phyloP scores from a whole-genome alignment of 345 rosid species.

The Linum usitatissimum region DNA sequence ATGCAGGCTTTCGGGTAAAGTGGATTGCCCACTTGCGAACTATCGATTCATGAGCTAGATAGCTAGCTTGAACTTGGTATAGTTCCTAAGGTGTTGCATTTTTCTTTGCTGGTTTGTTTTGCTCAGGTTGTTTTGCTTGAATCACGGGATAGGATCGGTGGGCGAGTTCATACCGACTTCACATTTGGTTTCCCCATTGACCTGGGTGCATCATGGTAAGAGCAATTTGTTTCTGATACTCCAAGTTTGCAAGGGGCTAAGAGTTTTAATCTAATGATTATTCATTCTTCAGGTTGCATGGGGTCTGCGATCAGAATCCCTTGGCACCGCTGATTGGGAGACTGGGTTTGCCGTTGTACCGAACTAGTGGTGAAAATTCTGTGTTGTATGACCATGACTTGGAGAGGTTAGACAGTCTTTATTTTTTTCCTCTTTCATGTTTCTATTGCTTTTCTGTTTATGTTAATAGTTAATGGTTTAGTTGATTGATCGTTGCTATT shows the following conservation, averaged over 20 bases:
- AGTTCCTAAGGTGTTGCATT: not conserved
- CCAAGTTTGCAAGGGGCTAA: not conserved
- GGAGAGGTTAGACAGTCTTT: slow-evolving; percentile 46
- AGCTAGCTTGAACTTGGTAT: not conserved
- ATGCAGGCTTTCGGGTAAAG: slow-evolving; percentile 56
- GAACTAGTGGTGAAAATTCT: slow-evolving; percentile 92
- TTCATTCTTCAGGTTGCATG: slow-evolving; percentile 62
- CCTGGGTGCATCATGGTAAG: slow-evolving; percentile 94
- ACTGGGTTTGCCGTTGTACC: slow-evolving; percentile 76
- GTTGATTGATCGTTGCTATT: not conserved
- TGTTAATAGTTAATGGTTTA: not conserved
- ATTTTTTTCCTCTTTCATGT: not conserved
- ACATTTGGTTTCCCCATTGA: slow-evolving; percentile 91
- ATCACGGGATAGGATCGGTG: slow-evolving; percentile 83
- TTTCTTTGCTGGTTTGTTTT: slow-evolving; percentile 3
- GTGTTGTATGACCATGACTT: slow-evolving; percentile 93
- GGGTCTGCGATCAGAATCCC: slow-evolving; percentile 91
- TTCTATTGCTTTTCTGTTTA: not conserved
- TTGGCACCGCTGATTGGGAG: slow-evolving; percentile 80
- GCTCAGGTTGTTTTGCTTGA: slow-evolving; percentile 60
- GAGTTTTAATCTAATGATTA: slow-evolving; percentile 9
- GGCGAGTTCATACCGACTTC: slow-evolving; percentile 82
- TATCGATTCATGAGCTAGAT: not conserved
- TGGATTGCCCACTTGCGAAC: not conserved
- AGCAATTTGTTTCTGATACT: not conserved